A percentile compares a stretch with the other conserved stretches of the same genome.
Conservation (phyloP, 805 yeast species). For the Isabelozyma rhagii region DNA sequence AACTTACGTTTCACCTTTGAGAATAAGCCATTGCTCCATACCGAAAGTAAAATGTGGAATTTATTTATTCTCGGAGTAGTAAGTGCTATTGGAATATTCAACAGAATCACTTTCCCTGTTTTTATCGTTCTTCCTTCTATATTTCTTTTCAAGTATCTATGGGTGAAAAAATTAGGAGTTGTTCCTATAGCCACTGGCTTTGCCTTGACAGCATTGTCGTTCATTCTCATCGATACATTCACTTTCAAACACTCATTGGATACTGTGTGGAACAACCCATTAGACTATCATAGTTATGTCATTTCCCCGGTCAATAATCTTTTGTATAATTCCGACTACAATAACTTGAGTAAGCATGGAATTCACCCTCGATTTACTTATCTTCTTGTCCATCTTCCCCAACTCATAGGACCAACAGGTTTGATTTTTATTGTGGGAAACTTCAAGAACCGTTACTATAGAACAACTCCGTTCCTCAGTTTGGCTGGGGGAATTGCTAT, state of each 20-base stretch:
- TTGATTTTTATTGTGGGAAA: constrained; percentile 44
- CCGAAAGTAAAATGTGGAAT: not conserved
- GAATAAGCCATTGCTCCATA: constrained; percentile 3
- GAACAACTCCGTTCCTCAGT: constrained; percentile 56
- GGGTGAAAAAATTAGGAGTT: constrained; percentile 27
- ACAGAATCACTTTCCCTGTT: constrained; percentile 78
- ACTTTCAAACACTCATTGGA: constrained; percentile 20
- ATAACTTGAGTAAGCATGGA: constrained; percentile 76
- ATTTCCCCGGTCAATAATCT: constrained; percentile 79
- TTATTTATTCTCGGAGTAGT: constrained; percentile 44
- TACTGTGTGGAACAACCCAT: constrained; percentile 7
- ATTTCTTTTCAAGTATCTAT: constrained; percentile 42
- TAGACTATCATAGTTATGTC: constrained; percentile 27
- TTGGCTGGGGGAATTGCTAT: constrained; percentile 57
- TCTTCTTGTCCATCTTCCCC: constrained; percentile 70
- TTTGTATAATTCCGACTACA: constrained; percentile 56
- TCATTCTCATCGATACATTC: constrained; percentile 55
- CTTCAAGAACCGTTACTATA: constrained; percentile 32
- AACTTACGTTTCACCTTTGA: constrained; percentile 28
- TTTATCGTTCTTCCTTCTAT: constrained; percentile 66
- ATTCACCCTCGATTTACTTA: constrained; percentile 79
- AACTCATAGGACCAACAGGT: constrained; percentile 72
- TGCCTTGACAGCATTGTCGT: constrained; percentile 24
- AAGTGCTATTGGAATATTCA: constrained; percentile 70
- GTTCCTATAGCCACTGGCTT: constrained; percentile 35